Base-by-base conservation (phyloP, 768 basidiomycete species). In the Albatrellus ellisii region DNA sequence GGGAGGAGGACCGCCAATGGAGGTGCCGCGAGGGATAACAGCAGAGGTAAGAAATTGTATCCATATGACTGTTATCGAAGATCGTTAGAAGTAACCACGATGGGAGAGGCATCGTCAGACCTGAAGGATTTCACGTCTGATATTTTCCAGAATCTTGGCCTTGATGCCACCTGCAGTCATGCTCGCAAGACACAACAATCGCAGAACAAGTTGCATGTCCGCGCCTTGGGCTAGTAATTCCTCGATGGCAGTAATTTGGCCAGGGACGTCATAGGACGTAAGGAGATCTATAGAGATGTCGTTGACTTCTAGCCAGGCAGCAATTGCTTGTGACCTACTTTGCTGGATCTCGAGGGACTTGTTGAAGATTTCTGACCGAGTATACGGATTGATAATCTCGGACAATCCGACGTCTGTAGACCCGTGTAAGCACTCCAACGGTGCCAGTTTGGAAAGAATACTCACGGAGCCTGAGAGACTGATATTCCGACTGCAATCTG, bases 281-380 rank as follows among this genome's bases (percentile, higher is more conserved):
- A 98, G 73, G n/a, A 99, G 69, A 59, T 98, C 92, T 97, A 55
- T 9, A 33, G 31, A 26, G 18, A 25, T 25, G 14, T 36, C 53
- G 27, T 46, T 46, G 46, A 25, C 36, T 17, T 18, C 21, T n/a
- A 18, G 29, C 29, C 29, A 24, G 37, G 35, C 26, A 22, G 17
- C 14, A 48, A 43, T 10, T 17, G 12, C 28, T 22, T 7, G 18
- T 11, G 22, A 5, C 26, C 55, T 54, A 90, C 91, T 98, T 59
- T 98, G 95, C 55, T 98, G 94, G 11, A 95, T 83, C 62, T 98
- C 92, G 8, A 99, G 67, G 9, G 80, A 84, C 54, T 79, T 83
- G 61, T 90, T 89, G 63, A 99, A 99, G 35, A 80, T 63, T 29
- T 94, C 85, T 11, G 85, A 84, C 41, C 75, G 69, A 1, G 92